Percentiles rank a stretch among this genome's conserved stretches.
Evolutionary conservation across 2,329 filamentous ascomycete species (phyloP).

Genomic region (Acrocalymma vagum): DNA sequence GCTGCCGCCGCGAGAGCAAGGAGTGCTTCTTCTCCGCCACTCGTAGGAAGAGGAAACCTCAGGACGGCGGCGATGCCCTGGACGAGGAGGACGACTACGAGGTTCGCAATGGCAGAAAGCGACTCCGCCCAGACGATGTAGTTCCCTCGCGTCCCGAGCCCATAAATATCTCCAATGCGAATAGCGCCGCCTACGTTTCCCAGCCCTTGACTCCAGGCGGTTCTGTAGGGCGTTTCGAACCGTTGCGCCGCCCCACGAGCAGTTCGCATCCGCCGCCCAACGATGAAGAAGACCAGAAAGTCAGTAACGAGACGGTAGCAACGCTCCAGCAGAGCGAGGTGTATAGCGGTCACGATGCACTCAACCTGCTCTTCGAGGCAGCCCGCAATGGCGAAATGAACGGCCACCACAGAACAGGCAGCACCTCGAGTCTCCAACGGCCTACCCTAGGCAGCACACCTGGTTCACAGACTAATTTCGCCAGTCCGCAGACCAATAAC

Average conservation of each 20-base stretch:
- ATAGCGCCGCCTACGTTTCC: constrained; percentile 34
- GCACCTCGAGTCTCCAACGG: constrained; percentile 50
- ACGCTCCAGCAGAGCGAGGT: constrained; percentile 72
- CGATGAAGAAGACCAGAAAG: constrained; percentile 63
- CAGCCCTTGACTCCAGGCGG: constrained; percentile 72
- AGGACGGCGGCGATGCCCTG: constrained; percentile 54
- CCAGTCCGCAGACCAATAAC: constrained; percentile 39
- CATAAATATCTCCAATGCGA: constrained; percentile 25
- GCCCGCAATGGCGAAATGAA: constrained; percentile 63
- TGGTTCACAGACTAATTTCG: constrained; percentile 44
- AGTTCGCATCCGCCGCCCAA: constrained; percentile 42
- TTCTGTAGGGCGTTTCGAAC: constrained; percentile 70
- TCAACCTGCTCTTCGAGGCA: constrained; percentile 91
- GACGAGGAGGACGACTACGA: constrained; percentile 69
- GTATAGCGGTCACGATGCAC: constrained; percentile 90
- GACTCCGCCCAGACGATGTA: constrained; percentile 61
- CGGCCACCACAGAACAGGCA: constrained; percentile 56
- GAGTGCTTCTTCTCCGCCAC: constrained; percentile 97
- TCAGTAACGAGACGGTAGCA: constrained; percentile 67
- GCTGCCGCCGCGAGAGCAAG: constrained; percentile 93
- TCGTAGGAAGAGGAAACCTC: constrained; percentile 85
- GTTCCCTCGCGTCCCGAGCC: constrained; percentile 50
- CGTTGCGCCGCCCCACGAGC: constrained; percentile 68
- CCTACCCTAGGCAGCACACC: constrained; percentile 44
- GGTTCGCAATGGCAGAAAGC: constrained; percentile 76